phyloP scores from a whole-genome alignment of 768 basidiomycete species.

The Dacryopinax spathularia region DNA sequence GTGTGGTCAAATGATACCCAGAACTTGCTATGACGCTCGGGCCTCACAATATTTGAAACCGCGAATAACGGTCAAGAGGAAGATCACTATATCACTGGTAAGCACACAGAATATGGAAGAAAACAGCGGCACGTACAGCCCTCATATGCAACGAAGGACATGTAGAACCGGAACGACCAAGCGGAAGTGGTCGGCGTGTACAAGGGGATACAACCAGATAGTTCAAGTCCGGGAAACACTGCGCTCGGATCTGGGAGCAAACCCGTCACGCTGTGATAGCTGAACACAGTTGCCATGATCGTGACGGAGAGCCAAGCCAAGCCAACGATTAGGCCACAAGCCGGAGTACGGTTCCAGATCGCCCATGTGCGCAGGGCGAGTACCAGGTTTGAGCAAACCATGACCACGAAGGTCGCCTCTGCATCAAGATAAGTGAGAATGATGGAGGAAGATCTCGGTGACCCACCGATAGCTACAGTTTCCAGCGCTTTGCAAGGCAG shows the following conservation, averaged over 20 bases:
- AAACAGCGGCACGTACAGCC: not conserved
- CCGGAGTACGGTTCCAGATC: not conserved
- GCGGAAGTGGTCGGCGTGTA: not conserved
- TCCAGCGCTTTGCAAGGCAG: no score
- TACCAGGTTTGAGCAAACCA: no score
- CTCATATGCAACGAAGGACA: not conserved
- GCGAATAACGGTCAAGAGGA: not conserved
- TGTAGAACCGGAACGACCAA: not conserved
- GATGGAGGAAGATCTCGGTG: no score
- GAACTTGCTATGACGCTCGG: not conserved
- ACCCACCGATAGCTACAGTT: no score
- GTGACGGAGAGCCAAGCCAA: not conserved
- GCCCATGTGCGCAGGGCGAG: constrained; percentile 3
- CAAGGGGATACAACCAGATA: not conserved
- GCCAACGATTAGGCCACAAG: not conserved
- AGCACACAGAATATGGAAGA: not conserved
- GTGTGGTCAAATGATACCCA: not conserved
- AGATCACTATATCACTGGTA: not conserved
- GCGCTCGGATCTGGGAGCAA: not conserved
- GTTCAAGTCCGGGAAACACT: not conserved
- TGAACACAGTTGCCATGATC: not conserved
- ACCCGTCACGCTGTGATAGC: not conserved
- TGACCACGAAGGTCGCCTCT: no score
- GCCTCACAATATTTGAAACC: not conserved
- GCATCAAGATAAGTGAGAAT: no score